Evolutionary conservation across 371 early-diverging fungal species (phyloP).

Genomic region (Funneliformis caledonium): DNA sequence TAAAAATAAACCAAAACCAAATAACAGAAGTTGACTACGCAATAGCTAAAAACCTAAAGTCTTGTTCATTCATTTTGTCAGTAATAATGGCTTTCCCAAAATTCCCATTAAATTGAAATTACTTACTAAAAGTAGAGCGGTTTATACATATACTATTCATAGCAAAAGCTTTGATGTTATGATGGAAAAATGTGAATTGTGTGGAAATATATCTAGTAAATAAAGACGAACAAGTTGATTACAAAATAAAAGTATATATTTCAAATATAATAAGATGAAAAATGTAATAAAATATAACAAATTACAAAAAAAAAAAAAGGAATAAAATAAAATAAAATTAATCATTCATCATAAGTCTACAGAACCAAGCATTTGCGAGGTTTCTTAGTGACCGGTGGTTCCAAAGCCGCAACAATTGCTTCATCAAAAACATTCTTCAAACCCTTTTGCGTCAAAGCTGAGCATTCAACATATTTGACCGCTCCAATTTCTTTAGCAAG

Average conservation of each 20-base stretch:
- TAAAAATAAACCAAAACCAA: too few species aligned
- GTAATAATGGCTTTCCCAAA: too few species aligned
- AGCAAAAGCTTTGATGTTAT: not conserved
- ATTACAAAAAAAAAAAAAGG: not conserved
- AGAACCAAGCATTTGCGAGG: slow-evolving; percentile 77
- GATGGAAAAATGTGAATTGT: not conserved
- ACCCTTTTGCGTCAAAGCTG: slow-evolving; percentile 93
- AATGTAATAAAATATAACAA: not conserved
- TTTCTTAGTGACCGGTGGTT: slow-evolving; percentile 86
- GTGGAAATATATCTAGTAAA: not conserved
- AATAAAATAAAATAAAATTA: slow-evolving; percentile 1
- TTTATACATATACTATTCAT: too few species aligned
- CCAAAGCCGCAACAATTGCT: slow-evolving; percentile 97
- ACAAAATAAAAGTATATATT: slow-evolving; percentile 23
- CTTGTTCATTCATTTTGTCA: too few species aligned
- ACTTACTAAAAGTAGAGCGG: too few species aligned
- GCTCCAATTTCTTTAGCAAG: slow-evolving; percentile 90
- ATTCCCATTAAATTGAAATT: too few species aligned
- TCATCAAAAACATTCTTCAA: slow-evolving; percentile 99
- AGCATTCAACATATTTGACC: slow-evolving; percentile 97
- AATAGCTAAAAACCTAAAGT: too few species aligned
- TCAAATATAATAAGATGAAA: slow-evolving; percentile 3
- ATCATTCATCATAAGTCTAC: slow-evolving; percentile 46
- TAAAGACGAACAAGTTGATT: slow-evolving; percentile 3
- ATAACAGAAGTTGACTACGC: too few species aligned